A percentile compares a stretch with the other conserved stretches of the same genome.
Evolutionary conservation across 225 moss, liverwort and hornwort genomes (phyloP).

Genomic region (Pleurozium schreberi): DNA sequence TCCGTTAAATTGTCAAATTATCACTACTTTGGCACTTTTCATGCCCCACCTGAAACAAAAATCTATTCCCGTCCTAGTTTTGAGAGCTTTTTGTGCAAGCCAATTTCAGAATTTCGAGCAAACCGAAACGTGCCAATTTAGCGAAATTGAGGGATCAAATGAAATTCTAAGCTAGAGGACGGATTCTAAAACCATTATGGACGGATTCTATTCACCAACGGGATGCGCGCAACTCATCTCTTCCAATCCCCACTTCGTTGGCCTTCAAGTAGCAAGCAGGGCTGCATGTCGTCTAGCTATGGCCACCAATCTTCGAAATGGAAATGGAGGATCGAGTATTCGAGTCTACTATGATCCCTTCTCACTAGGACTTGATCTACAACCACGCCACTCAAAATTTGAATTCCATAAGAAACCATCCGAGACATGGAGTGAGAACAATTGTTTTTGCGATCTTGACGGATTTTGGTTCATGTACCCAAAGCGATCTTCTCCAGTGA

Average conservation of each 20-base stretch:
- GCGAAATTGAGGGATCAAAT: not conserved
- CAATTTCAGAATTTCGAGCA: not conserved
- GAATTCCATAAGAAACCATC: not conserved
- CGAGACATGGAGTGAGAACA: not conserved
- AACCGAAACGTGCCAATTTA: not conserved
- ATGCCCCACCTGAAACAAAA: not conserved
- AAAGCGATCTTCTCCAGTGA: not conserved
- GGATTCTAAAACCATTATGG: too few species aligned
- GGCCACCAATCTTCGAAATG: not conserved
- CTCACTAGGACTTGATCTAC: not conserved
- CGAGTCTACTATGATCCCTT: not conserved
- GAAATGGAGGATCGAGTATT: not conserved
- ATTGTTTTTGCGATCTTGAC: not conserved
- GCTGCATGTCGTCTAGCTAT: not conserved
- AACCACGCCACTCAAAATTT: too few species aligned
- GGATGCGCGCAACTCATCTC: not conserved
- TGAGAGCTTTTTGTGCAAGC: not conserved
- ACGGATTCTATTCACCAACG: not conserved
- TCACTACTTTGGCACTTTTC: not conserved
- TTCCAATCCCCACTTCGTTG: not conserved
- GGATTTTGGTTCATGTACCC: not conserved
- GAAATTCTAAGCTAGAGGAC: not conserved
- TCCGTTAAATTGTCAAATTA: not conserved
- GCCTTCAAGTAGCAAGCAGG: not conserved
- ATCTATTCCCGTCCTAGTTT: not conserved